A percentile compares a stretch with the other conserved stretches of the same genome.
Conservation (phyloP, 1,284 basidiomycete species). For the Grifola frondosa region DNA sequence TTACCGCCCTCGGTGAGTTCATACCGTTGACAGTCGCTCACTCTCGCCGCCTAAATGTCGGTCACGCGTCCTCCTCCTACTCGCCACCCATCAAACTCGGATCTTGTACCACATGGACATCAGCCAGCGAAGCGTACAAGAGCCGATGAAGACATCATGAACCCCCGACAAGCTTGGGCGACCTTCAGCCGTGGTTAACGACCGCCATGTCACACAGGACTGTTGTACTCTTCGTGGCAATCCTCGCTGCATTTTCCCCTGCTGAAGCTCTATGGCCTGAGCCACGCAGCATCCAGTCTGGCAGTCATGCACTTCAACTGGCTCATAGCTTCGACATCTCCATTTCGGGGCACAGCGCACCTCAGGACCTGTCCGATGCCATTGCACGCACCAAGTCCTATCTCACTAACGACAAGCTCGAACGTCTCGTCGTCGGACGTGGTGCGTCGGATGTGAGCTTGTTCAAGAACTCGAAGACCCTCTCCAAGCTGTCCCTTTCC, state of each 20-base stretch:
- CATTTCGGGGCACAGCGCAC: constrained; percentile 33
- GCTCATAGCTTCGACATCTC: constrained; percentile 46
- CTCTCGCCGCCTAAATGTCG: too few relatives aligned
- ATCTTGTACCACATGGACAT: too few relatives aligned
- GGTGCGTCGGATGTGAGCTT: constrained; percentile 40
- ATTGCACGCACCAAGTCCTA: constrained; percentile 38
- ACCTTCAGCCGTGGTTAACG: constrained; percentile 6
- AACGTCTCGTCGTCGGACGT: constrained; percentile 48
- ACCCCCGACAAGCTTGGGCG: constrained; percentile 2
- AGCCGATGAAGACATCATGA: too few relatives aligned
- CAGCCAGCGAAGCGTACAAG: too few relatives aligned
- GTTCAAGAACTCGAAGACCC: constrained; percentile 31
- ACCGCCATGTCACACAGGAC: constrained; percentile 23
- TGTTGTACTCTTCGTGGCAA: constrained; percentile 18
- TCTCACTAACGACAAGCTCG: constrained; percentile 45
- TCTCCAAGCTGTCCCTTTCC: constrained; percentile 41
- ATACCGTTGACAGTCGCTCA: too few relatives aligned
- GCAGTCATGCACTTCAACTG: constrained; percentile 51
- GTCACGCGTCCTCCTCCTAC: too few relatives aligned
- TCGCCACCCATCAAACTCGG: too few relatives aligned
- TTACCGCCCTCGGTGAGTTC: too few relatives aligned
- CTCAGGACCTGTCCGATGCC: constrained; percentile 47
- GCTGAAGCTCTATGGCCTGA: constrained; percentile 58
- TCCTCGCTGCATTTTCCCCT: constrained; percentile 25
- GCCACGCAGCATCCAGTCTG: constrained; percentile 51